Evolutionary conservation across 257 asterid genomes (phyloP).

Genomic region (Fraxinus cuspidata): DNA sequence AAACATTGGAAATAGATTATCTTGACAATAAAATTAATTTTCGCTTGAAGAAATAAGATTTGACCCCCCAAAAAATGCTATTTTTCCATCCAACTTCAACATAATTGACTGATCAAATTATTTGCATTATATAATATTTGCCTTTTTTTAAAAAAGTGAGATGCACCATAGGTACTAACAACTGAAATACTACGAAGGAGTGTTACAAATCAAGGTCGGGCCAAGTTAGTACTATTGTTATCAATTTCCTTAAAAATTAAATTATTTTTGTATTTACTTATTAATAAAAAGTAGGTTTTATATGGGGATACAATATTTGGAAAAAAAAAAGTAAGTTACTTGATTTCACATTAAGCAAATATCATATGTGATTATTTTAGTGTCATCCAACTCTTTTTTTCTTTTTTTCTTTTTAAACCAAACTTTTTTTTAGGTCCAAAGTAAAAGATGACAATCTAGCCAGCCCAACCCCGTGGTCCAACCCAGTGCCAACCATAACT

Average conservation of each 20-base stretch:
- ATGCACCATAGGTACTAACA: too few species aligned
- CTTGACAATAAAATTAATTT: too few species aligned
- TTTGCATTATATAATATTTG: too few species aligned
- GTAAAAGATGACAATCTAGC: neutral
- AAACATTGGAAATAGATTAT: too few species aligned
- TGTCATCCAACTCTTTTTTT: neutral
- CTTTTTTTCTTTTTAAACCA: neutral
- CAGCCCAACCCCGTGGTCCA: neutral
- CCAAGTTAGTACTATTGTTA: too few species aligned
- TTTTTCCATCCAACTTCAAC: too few species aligned
- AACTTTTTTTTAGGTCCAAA: neutral
- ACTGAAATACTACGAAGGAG: neutral
- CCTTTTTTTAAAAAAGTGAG: neutral
- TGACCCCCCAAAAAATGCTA: too few species aligned
- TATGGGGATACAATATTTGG: neutral
- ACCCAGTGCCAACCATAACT: neutral
- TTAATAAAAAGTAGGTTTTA: neutral
- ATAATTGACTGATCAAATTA: too few species aligned
- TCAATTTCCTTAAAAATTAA: neutral
- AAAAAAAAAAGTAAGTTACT: too few species aligned
- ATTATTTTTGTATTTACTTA: too few species aligned
- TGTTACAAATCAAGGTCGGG: neutral
- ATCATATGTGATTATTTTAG: neutral
- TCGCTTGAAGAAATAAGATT: too few species aligned
- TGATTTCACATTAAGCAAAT: neutral